These are phyloP conservation scores for Potentilla sterilis DNA, from an alignment of 306 rosid species.

Conservation along the genomic window DNA sequence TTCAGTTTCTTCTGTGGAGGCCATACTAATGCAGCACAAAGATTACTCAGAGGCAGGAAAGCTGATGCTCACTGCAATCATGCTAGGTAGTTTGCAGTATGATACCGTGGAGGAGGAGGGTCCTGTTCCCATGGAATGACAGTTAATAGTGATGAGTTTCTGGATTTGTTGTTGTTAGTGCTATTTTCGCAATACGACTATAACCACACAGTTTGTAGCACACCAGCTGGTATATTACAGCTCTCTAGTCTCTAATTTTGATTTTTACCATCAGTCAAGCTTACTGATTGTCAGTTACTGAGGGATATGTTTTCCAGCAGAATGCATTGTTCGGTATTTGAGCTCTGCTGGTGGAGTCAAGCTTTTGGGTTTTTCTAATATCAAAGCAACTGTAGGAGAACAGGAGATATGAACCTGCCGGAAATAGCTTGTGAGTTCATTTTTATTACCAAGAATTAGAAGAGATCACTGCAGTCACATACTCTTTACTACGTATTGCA, in stretches of 20 bases:
- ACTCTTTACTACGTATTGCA: background rate
- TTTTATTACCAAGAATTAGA: background rate
- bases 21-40: conserved; percentile 82
- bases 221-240: background rate
- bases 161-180: background rate
- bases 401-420: background rate
- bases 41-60: conserved; percentile 87
- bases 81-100: conserved; percentile 61
- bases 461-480: background rate
- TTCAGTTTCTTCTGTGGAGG: conserved; percentile 58
- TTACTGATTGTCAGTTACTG: background rate
- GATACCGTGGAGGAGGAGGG: conserved; percentile 45
- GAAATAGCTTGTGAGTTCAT: background rate
- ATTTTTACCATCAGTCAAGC: background rate
- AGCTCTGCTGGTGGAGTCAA: background rate
- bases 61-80: conserved; percentile 82
- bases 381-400: background rate
- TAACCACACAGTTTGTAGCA: background rate
- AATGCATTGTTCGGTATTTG: background rate
- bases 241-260: background rate
- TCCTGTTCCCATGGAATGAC: conserved; percentile 60
- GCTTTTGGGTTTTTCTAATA: background rate
- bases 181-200: background rate
- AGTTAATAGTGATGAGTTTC: conserved; percentile 10
- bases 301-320: background rate